Percentiles rank a stretch among this genome's conserved stretches.
These are phyloP conservation scores for Xylaria grammica DNA, from an alignment of 495 filamentous ascomycete genomes.

Conservation along the genomic window DNA sequence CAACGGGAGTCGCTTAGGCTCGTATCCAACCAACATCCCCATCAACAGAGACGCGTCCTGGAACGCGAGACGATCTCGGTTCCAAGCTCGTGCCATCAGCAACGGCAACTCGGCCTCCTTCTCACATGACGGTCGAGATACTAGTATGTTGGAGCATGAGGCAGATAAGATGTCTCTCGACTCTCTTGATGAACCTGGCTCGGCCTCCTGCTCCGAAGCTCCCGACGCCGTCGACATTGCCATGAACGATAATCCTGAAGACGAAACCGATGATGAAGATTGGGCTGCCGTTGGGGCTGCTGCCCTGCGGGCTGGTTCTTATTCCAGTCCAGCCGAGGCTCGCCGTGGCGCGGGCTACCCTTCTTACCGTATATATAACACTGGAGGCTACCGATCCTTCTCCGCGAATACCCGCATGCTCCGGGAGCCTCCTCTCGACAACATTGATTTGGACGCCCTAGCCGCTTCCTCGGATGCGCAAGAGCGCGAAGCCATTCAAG, in stretches of 20 bases:
- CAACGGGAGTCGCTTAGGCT: slow-evolving; percentile 53
- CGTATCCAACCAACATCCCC: slow-evolving; percentile 65
- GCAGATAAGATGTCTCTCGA: slow-evolving; percentile 97
- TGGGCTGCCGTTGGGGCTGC: slow-evolving; percentile 91
- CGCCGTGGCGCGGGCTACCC: slow-evolving; percentile 45
- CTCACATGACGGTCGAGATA: slow-evolving; percentile 71
- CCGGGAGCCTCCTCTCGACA: slow-evolving; percentile 50
- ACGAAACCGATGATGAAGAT: slow-evolving; percentile 96
- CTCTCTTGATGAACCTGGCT: slow-evolving; percentile 76
- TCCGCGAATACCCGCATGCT: slow-evolving; percentile 53
- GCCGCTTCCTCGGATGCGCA: slow-evolving; percentile 63
- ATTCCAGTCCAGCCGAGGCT: slow-evolving; percentile 45
- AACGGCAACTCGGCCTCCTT: slow-evolving; percentile 73
- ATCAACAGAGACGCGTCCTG: slow-evolving; percentile 62
- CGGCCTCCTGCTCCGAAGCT: slow-evolving; percentile 75
- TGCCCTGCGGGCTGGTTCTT: slow-evolving; percentile 76
- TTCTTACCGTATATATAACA: slow-evolving; percentile 53
- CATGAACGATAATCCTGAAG: slow-evolving; percentile 70
- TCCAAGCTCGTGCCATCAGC: slow-evolving; percentile 62
- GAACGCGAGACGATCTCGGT: slow-evolving; percentile 52
- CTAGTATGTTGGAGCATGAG: slow-evolving; percentile 79
- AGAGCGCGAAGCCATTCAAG: slow-evolving; percentile 85
- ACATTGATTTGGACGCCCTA: slow-evolving; percentile 56
- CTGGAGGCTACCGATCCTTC: slow-evolving; percentile 53
- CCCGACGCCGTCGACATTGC: slow-evolving; percentile 73